Evolutionary conservation across 495 filamentous ascomycete species (phyloP).

Genomic region (Lasiosphaeria hispida): DNA sequence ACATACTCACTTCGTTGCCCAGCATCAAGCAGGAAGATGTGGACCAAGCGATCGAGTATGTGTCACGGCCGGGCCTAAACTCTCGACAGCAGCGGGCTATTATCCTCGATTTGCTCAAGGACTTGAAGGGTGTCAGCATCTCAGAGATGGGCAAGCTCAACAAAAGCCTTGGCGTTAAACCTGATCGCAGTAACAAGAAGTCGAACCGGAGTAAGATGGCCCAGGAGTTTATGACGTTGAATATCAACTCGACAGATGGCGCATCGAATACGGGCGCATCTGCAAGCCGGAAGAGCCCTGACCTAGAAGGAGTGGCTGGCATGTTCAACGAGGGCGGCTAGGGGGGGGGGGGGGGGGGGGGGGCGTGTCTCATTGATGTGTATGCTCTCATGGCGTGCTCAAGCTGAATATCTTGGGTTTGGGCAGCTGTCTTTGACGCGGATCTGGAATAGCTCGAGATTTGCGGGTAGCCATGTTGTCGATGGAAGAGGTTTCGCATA

Average conservation of each 20-base stretch:
- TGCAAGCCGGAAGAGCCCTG: slow-evolving; percentile 29
- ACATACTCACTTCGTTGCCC: slow-evolving; percentile 54
- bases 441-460: too few relatives aligned
- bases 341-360: not conserved
- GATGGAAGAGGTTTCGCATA: too few relatives aligned
- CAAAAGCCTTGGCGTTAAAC: slow-evolving; percentile 35
- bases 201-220: slow-evolving; percentile 52
- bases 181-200: slow-evolving; percentile 27
- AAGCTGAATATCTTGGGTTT: too few relatives aligned
- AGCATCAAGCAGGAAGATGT: slow-evolving; percentile 57
- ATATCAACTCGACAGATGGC: slow-evolving; percentile 3
- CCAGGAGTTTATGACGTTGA: slow-evolving; percentile 52
- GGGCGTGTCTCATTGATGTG: too few relatives aligned
- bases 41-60: slow-evolving; percentile 56
- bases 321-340: slow-evolving; percentile 38
- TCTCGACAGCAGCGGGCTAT: slow-evolving; percentile 75
- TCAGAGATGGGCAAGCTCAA: slow-evolving; percentile 85
- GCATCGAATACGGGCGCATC: slow-evolving; percentile 11
- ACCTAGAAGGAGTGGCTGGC: slow-evolving; percentile 42
- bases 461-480: too few relatives aligned
- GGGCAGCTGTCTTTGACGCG: too few relatives aligned
- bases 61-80: slow-evolving; percentile 49
- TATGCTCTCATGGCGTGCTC: too few relatives aligned
- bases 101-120: slow-evolving; percentile 82
- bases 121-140: slow-evolving; percentile 83